Evolutionary conservation across 1,284 basidiomycete genomes (phyloP), one percentile per base, ranked within the genome.

Genomic region (Phenoliferia sp.): DNA sequence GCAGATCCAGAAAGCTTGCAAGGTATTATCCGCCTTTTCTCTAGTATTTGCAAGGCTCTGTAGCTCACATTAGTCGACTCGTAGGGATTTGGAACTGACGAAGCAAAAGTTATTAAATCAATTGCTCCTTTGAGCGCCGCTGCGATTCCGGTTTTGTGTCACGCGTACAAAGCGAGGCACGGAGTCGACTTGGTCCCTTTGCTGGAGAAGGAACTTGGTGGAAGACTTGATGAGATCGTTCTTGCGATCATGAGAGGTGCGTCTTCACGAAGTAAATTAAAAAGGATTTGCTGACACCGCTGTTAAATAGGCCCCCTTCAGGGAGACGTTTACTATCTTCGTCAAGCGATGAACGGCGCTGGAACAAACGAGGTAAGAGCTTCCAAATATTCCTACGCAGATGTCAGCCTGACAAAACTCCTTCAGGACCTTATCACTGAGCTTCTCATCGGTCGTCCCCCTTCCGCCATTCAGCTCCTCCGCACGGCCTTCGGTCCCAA

Each of bases 131-230:
- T 77, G 32, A 71, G 76, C 32, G 76, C 77, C 15, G 75, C 74
- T 50, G 74, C 76, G 57, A 65, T 77, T 31, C 74, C 75, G 57
- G 73, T 75, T 12, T 67, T 78, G 26, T 61, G 64, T 19, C 64
- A 74, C 63, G 71, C 74, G 0, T 79, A 76, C 76, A 75, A 76
- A 60, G 72, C 74, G 12, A 69, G 71, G 5, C 69, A 73, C 17
- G 78, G 77, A 59, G 78, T 77, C 64, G 76, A 76, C 32, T 64
- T 79, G 9, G 55, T 75, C 34, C 63, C 65, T 12, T 68, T 75
- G 3, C 68, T 79, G 62, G 76, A 78, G 65, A 76, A 75, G 64
- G 78, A 79, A 62, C 75, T 76, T 2, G 73, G 72, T 7, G 78
- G 78, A 19, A 76, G 75, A 66, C 76, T 77, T 62, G 76, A 78